phyloP scores from a whole-genome alignment of 306 rosid species.

The Gillenia trifoliata region DNA sequence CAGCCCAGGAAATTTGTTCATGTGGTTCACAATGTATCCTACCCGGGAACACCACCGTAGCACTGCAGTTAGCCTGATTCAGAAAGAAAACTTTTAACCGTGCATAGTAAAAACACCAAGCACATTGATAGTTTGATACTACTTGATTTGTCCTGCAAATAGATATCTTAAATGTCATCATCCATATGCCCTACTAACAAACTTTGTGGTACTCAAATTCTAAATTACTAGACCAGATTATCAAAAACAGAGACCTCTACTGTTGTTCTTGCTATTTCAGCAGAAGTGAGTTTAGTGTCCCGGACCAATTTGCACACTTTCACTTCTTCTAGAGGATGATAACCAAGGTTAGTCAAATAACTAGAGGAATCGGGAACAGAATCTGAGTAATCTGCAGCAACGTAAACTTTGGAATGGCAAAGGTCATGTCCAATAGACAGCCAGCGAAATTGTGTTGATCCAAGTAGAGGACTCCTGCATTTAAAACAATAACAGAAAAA shows the following conservation, averaged over 20 bases:
- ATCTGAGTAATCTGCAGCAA: slow-evolving; percentile 91
- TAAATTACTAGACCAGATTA: not conserved
- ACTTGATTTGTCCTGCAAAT: not conserved
- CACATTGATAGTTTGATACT: not conserved
- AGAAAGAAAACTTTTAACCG: slow-evolving; percentile 28
- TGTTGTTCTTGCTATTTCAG: slow-evolving; percentile 78
- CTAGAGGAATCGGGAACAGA: slow-evolving; percentile 79
- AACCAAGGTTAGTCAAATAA: slow-evolving; percentile 45
- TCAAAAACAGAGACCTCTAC: slow-evolving; percentile 52
- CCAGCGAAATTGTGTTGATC: slow-evolving; percentile 58
- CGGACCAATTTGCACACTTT: slow-evolving; percentile 42
- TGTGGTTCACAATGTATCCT: slow-evolving; percentile 88
- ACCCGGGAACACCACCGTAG: slow-evolving; percentile 85
- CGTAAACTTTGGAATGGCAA: slow-evolving; percentile 71
- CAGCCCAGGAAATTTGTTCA: slow-evolving; percentile 35
- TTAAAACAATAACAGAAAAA: slow-evolving; percentile 24
- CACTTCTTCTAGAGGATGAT: slow-evolving; percentile 91
- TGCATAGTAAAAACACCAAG: slow-evolving; percentile 23
- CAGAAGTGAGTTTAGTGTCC: slow-evolving; percentile 67
- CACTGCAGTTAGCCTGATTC: slow-evolving; percentile 63
- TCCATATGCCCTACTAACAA: slow-evolving; percentile 6
- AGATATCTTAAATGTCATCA: slow-evolving; percentile 1
- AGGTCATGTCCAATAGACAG: slow-evolving; percentile 52
- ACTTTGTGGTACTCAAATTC: slow-evolving; percentile 16
- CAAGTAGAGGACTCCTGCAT: slow-evolving; percentile 54